These are phyloP conservation scores for Schizopora paradoxa DNA, from an alignment of 1,284 basidiomycete species.

Conservation along the genomic window DNA sequence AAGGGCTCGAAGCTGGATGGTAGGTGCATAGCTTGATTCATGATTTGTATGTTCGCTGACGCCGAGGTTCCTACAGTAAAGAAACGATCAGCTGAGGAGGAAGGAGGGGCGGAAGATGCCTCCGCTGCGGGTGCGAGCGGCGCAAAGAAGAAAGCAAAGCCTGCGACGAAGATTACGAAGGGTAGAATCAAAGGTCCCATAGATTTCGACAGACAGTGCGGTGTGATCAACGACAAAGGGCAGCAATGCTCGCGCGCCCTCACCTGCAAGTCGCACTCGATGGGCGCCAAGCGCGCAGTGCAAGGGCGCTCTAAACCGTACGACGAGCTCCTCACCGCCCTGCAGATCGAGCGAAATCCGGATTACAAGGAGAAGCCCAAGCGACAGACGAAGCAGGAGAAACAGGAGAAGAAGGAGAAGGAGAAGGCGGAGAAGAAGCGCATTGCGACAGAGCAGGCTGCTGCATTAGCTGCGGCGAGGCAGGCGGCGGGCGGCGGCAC, in stretches of 20 bases:
- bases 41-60: background rate
- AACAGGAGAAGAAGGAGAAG: constrained; percentile 71
- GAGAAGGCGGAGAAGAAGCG: constrained; percentile 76
- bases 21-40: background rate
- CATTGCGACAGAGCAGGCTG: constrained; percentile 58
- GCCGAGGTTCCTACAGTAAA: constrained; percentile 10
- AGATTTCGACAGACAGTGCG: constrained; percentile 91
- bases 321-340: constrained; percentile 86
- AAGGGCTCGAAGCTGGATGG: constrained; percentile 50
- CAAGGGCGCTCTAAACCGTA: constrained; percentile 81
- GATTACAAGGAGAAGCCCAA: constrained; percentile 93
- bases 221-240: constrained; percentile 95
- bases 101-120: constrained; percentile 22
- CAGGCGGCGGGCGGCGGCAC: constrained; percentile 44
- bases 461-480: constrained; percentile 38
- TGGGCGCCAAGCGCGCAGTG: constrained; percentile 94
- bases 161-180: constrained; percentile 64
- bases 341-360: constrained; percentile 89
- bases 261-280: constrained; percentile 97
- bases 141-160: constrained; percentile 68
- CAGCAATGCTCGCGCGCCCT: constrained; percentile 93
- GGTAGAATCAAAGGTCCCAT: constrained; percentile 79
- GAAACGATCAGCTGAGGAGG: constrained; percentile 27
- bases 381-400: constrained; percentile 74
- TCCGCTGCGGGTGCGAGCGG: constrained; percentile 2